Evolutionary conservation across 306 rosid species (phyloP).

Genomic region (Cercis canadensis): DNA sequence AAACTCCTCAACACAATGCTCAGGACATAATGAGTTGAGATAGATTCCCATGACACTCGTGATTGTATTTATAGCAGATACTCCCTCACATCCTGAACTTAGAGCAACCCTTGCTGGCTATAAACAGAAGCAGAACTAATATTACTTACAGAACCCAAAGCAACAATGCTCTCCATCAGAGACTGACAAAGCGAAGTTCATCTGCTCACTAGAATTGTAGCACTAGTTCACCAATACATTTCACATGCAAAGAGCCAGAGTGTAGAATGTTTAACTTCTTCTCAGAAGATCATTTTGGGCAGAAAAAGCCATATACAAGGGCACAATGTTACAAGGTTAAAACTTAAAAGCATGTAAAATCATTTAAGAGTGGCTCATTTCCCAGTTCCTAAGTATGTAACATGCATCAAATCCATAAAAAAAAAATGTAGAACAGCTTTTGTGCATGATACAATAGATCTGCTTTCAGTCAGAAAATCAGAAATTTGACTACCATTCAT

Average conservation of each 20-base stretch:
- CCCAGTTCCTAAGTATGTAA: no score
- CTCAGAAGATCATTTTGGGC: neutral
- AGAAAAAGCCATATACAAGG: neutral
- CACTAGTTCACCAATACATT: slow-evolving; percentile 18
- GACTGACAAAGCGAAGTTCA: neutral
- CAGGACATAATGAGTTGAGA: no score
- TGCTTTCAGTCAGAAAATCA: no score
- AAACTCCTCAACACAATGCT: no score
- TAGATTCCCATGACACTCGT: slow-evolving; percentile 99
- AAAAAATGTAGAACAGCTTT: no score
- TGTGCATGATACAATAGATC: no score
- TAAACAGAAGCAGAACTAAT: slow-evolving; percentile 28
- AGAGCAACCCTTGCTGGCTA: slow-evolving; percentile 93
- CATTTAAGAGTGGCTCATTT: no score
- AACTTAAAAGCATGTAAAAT: no score
- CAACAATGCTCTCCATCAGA: slow-evolving; percentile 14
- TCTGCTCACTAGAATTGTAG: neutral
- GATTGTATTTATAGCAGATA: slow-evolving; percentile 91
- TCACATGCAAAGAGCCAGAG: neutral
- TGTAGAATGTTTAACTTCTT: neutral
- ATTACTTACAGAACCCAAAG: slow-evolving; percentile 29
- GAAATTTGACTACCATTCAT: no score
- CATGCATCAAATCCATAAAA: no score
- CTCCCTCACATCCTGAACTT: slow-evolving; percentile 82
- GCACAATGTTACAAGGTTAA: neutral